Base-by-base conservation (phyloP, 768 basidiomycete species). In the Trichaptum fuscoviolaceum region DNA sequence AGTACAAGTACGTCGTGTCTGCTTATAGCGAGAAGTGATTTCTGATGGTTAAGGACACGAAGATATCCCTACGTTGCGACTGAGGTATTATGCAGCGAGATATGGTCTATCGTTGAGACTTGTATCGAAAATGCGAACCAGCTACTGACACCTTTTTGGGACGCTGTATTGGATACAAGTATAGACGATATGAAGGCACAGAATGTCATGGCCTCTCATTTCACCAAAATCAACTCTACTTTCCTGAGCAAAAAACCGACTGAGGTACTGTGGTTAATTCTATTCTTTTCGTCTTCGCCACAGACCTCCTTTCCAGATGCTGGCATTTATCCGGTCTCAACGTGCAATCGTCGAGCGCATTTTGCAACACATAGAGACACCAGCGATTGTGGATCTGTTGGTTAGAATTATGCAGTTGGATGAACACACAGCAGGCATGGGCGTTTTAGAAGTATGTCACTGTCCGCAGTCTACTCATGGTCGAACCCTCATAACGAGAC, bases 51-150 rank as follows among this genome's bases (percentile, higher is more conserved):
- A 57, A 59, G 27, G 34, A 30, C 30, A 30, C 30, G 63, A 68
- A 97, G 96, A 77, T 98, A 94, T 76, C 94, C 96, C 1, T 91
- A 93, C 72, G 87, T 95, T 24, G 91, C 94, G 18, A 95, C 96
- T 27, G 96, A 99, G 76, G 94, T 98, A 25, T 85, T 99, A 35
- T 96, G 95, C 78, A 92, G 93, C 76, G 95, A 96, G 71, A 90
- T 96, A 77, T 97, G 95, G 90, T 92, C 91, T 24, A 93, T 98
- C 72, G 88, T 95, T 62, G 94, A 95, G 77, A 93, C 93, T 0
- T 92, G 94, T 71, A 81, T 96, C 71, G 84, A 83, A 71, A 81
- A 90, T 71, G 82, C 85, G 63, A 82, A 87, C 10, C 86, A 90
- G 66, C 82, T 97, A 64, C 83, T 98, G 64, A 80, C 83, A 52